phyloP scores from a whole-genome alignment of 192 early-diverging fungal species.

The Rhizophagus sp. region DNA sequence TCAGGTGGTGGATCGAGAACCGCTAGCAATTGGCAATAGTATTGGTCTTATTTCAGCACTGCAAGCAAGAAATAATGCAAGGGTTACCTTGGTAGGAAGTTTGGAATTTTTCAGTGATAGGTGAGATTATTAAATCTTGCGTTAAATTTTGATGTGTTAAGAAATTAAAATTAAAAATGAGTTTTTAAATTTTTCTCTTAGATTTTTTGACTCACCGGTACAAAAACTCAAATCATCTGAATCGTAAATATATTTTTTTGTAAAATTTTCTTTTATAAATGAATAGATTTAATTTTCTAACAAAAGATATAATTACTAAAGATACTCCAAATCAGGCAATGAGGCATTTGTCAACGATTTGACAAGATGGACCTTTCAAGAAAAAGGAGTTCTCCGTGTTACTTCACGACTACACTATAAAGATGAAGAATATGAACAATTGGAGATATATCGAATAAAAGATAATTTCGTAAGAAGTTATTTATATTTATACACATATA shows the following conservation, averaged over 20 bases:
- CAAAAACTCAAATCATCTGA: slow-evolving; percentile 11
- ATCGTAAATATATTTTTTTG: slow-evolving; percentile 21
- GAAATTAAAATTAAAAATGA: slow-evolving; percentile 20
- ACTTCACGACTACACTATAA: slow-evolving; percentile 64
- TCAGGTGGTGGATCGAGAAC: slow-evolving; percentile 39
- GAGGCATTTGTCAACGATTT: slow-evolving; percentile 72
- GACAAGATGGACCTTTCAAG: slow-evolving; percentile 88
- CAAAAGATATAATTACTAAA: slow-evolving; percentile 1
- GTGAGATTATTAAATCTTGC: slow-evolving; percentile 41
- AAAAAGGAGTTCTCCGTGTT: slow-evolving; percentile 86
- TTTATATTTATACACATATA: neutral
- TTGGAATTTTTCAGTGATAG: slow-evolving; percentile 80
- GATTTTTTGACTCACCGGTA: slow-evolving; percentile 23
- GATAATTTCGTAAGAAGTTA: slow-evolving; percentile 77
- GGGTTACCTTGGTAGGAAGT: slow-evolving; percentile 83
- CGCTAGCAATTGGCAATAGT: slow-evolving; percentile 54
- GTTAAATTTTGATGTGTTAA: slow-evolving; percentile 28
- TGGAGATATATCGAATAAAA: slow-evolving; percentile 87
- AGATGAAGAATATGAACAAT: slow-evolving; percentile 61
- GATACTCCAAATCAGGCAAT: slow-evolving; percentile 60
- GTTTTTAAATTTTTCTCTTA: neutral
- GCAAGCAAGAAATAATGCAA: slow-evolving; percentile 88
- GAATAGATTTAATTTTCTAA: neutral
- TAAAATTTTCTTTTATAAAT: neutral
- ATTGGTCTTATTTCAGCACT: slow-evolving; percentile 79